Percentiles rank a stretch among this genome's conserved stretches.
These are phyloP conservation scores for Fusarium torulosum DNA, from an alignment of 2,329 filamentous ascomycete genomes.

Conservation along the genomic window DNA sequence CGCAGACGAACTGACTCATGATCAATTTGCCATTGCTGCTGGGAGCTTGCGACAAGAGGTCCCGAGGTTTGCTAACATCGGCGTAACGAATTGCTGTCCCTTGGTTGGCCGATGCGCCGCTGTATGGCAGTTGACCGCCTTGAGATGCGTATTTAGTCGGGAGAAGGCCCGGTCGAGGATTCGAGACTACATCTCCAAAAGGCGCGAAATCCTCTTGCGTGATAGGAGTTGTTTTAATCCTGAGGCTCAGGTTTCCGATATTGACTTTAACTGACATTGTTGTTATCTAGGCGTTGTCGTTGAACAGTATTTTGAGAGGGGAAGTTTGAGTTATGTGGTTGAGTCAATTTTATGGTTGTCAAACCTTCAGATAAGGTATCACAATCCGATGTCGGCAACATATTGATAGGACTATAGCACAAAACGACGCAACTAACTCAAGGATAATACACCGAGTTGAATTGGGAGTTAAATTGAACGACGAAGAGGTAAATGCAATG, in stretches of 20 bases:
- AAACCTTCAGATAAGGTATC: background rate
- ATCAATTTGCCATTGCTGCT: conserved; percentile 68
- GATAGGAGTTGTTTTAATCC: conserved; percentile 73
- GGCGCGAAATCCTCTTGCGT: conserved; percentile 76
- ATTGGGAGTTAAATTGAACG: no score
- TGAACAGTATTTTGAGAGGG: background rate
- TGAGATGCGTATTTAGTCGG: conserved; percentile 61
- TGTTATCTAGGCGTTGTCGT: background rate
- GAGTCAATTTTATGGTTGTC: conserved; percentile 7
- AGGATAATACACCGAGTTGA: background rate
- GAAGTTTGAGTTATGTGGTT: background rate
- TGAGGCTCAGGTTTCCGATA: conserved; percentile 43
- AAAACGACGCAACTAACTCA: conserved; percentile 58
- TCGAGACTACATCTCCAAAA: conserved; percentile 87
- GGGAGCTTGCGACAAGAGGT: conserved; percentile 77
- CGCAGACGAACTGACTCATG: conserved; percentile 92
- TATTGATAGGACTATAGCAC: background rate
- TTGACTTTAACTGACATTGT: conserved; percentile 48
- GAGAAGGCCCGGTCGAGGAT: conserved; percentile 71
- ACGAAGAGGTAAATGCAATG: background rate
- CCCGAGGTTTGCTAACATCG: conserved; percentile 78
- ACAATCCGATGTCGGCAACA: conserved; percentile 22
- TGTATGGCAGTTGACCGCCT: conserved; percentile 55
- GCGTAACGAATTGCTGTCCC: conserved; percentile 89
- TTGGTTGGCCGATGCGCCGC: conserved; percentile 79